phyloP scores from a whole-genome alignment of 768 basidiomycete species.

The Collybia nuda region DNA sequence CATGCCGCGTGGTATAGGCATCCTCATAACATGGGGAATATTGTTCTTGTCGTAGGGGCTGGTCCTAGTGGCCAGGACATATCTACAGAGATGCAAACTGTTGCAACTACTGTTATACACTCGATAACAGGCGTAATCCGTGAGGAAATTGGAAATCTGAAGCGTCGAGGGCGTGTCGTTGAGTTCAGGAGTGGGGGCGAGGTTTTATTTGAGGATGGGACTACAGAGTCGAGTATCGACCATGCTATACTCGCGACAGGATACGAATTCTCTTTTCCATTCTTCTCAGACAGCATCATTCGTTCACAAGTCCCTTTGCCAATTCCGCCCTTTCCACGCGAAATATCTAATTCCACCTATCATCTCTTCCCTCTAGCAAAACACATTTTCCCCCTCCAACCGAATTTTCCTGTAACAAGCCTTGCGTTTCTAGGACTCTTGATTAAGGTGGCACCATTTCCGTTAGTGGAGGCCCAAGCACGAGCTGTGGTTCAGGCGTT shows the following conservation, averaged over 20 bases:
- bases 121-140: constrained; percentile 41
- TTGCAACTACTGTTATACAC: constrained; percentile 50
- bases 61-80: constrained; percentile 76
- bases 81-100: constrained; percentile 50
- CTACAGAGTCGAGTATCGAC: constrained; percentile 53
- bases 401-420: constrained; percentile 40
- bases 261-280: constrained; percentile 65
- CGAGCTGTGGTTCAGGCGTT: constrained; percentile 60
- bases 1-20: constrained; percentile 73
- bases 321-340: constrained; percentile 45
- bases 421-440: constrained; percentile 70
- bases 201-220: constrained; percentile 61
- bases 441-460: constrained; percentile 65
- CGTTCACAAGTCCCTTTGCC: constrained; percentile 36
- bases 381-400: constrained; percentile 66
- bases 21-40: constrained; percentile 42
- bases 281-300: constrained; percentile 42
- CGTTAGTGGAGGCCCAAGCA: constrained; percentile 77
- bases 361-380: constrained; percentile 71
- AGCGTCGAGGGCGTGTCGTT: constrained; percentile 40
- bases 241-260: constrained; percentile 77
- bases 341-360: constrained; percentile 63
- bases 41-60: constrained; percentile 45
- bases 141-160: constrained; percentile 32
- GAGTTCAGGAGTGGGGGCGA: constrained; percentile 40